Conservation (phyloP, 352 stramenopile genomes). For the Blastocystis sp. region DNA sequence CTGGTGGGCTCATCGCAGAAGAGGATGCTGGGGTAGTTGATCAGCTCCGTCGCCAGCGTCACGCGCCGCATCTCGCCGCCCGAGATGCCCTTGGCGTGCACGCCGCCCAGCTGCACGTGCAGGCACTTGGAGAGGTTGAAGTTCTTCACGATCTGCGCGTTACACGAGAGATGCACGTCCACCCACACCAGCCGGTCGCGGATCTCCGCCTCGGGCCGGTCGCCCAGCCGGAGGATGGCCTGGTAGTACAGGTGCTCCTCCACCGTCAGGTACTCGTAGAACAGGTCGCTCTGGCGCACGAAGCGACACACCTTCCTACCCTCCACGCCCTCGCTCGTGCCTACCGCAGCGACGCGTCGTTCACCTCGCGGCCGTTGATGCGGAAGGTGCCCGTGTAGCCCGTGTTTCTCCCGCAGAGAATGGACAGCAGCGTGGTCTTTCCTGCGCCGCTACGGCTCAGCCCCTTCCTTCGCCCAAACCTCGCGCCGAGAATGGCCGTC, state of each 20-base stretch:
- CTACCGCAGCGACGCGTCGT: constrained; percentile 25
- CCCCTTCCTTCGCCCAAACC: neutral
- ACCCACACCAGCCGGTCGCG: constrained; percentile 53
- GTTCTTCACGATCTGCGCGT: constrained; percentile 51
- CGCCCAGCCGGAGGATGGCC: constrained; percentile 52
- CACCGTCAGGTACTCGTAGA: constrained; percentile 68
- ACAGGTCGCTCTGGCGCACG: constrained; percentile 52
- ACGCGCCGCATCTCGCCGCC: constrained; percentile 65
- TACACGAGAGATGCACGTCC: neutral
- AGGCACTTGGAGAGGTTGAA: constrained; percentile 62
- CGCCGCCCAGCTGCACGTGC: constrained; percentile 36
- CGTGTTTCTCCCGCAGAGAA: constrained; percentile 54
- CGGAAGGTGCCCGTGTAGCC: constrained; percentile 33
- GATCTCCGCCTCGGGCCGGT: constrained; percentile 31
- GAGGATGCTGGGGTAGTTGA: constrained; percentile 61
- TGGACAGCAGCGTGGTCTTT: constrained; percentile 60
- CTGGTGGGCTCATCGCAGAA: constrained; percentile 67
- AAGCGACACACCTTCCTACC: constrained; percentile 62
- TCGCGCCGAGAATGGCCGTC: constrained; percentile 64
- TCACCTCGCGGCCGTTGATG: constrained; percentile 58
- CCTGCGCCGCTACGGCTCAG: constrained; percentile 64
- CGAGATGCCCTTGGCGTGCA: constrained; percentile 59
- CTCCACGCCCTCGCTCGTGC: neutral
- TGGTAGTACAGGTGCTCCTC: constrained; percentile 68
- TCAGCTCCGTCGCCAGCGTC: constrained; percentile 60